Conservation (phyloP, 306 rosid genomes). For the Astragalus glycyphyllos region DNA sequence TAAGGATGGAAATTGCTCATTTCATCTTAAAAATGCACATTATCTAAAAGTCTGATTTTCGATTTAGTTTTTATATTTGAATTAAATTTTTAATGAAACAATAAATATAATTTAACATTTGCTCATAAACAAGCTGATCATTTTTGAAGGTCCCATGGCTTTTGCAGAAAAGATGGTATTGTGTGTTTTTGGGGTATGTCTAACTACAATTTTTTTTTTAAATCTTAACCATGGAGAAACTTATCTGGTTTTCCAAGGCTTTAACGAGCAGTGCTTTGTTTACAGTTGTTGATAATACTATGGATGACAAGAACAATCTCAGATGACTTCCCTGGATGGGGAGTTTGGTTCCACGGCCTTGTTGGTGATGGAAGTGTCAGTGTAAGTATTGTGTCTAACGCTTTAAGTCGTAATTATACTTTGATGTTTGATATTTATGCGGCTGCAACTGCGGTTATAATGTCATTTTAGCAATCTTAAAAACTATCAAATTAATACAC, state of each 20-base stretch:
- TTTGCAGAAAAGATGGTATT: slow-evolving; percentile 92
- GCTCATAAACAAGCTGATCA: not conserved
- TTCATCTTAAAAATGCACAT: slow-evolving; percentile 17
- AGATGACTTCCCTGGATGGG: slow-evolving; percentile 95
- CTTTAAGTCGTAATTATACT: no score
- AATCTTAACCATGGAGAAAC: not conserved
- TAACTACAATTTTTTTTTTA: not conserved
- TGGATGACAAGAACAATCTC: slow-evolving; percentile 96
- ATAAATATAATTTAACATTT: not conserved
- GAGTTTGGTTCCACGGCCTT: slow-evolving; percentile 71
- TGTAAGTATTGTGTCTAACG: slow-evolving; percentile 50
- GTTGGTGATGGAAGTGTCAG: slow-evolving; percentile 91
- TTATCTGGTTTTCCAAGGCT: not conserved
- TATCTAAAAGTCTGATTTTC: not conserved
- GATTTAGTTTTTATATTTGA: not conserved
- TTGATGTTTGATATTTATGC: no score
- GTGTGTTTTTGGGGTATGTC: slow-evolving; percentile 70
- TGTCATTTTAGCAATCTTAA: no score
- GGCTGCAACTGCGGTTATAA: no score
- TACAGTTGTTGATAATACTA: slow-evolving; percentile 68
- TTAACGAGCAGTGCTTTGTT: slow-evolving; percentile 9
- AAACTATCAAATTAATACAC: no score
- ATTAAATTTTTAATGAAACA: not conserved
- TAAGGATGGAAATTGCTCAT: not conserved
- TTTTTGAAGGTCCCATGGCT: slow-evolving; percentile 73